A percentile compares a stretch with the other conserved stretches of the same genome.
Conservation (phyloP, 768 basidiomycete genomes). For the Clathrus columnatus region DNA sequence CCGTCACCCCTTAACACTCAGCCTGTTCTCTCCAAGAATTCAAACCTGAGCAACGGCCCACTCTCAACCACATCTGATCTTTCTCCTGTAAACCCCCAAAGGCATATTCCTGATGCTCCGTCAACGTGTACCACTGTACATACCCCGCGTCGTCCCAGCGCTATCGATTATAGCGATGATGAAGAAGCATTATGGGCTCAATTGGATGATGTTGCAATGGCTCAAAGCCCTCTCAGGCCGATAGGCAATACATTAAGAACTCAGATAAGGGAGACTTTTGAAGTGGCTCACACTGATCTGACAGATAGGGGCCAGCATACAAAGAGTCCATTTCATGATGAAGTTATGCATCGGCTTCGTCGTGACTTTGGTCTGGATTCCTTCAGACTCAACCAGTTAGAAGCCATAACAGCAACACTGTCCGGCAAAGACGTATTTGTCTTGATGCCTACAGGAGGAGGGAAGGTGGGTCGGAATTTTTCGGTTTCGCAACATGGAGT, state of each 20-base stretch:
- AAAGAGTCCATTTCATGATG: constrained; percentile 30
- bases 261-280: constrained; percentile 1
- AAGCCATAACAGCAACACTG: constrained; percentile 75
- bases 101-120: neutral
- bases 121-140: neutral
- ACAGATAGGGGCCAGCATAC: constrained; percentile 1
- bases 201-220: constrained; percentile 2
- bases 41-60: too few species aligned
- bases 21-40: too few species aligned
- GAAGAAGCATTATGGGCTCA: constrained; percentile 9
- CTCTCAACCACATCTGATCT: neutral
- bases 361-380: constrained; percentile 50
- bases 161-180: neutral
- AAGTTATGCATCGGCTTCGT: constrained; percentile 47
- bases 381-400: constrained; percentile 81
- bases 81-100: neutral
- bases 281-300: neutral
- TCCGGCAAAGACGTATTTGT: constrained; percentile 84
- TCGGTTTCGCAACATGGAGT: neutral
- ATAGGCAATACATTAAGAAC: constrained; percentile 5
- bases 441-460: constrained; percentile 93
- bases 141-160: neutral
- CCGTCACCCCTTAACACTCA: too few species aligned
- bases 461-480: constrained; percentile 77
- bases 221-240: neutral